These are phyloP conservation scores for Penicillium sp. DNA, from an alignment of 2,329 filamentous ascomycete species.

Conservation along the genomic window DNA sequence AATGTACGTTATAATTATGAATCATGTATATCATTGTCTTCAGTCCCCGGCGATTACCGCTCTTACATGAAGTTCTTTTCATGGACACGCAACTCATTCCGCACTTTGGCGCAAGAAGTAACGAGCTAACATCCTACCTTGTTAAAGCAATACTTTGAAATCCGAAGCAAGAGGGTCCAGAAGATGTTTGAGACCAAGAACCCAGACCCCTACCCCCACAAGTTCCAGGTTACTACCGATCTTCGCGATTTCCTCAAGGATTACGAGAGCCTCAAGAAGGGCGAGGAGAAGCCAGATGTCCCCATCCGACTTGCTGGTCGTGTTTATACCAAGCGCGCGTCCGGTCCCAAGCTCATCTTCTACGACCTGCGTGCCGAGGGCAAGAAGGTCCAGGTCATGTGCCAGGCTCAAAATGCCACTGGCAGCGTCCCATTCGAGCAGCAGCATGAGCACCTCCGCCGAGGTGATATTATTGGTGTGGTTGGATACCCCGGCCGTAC, in stretches of 20 bases:
- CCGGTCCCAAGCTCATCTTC: slow-evolving; percentile 81
- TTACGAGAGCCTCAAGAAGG: slow-evolving; percentile 73
- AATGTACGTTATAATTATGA: slow-evolving; percentile 50
- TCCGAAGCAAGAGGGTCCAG: slow-evolving; percentile 76
- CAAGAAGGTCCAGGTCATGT: slow-evolving; percentile 82
- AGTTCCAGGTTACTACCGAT: slow-evolving; percentile 81
- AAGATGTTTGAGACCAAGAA: slow-evolving; percentile 66
- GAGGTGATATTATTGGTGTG: slow-evolving; percentile 89
- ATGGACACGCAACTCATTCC: neutral
- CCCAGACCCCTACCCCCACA: slow-evolving; percentile 87
- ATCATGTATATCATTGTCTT: too few relatives aligned
- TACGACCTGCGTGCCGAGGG: slow-evolving; percentile 78
- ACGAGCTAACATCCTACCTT: too few relatives aligned
- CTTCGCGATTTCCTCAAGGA: slow-evolving; percentile 72
- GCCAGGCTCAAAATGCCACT: slow-evolving; percentile 72
- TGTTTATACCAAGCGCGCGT: slow-evolving; percentile 80
- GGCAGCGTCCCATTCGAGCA: slow-evolving; percentile 68
- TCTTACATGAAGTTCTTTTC: neutral
- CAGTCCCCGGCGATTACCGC: too few relatives aligned
- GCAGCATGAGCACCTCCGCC: slow-evolving; percentile 81
- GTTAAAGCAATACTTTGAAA: slow-evolving; percentile 87
- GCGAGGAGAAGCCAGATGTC: slow-evolving; percentile 71
- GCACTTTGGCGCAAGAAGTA: too few relatives aligned
- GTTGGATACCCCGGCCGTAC: slow-evolving; percentile 79
- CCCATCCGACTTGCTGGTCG: slow-evolving; percentile 73